Base-by-base conservation (phyloP, 192 early-diverging fungal species). In the Paraglomus occultum region DNA sequence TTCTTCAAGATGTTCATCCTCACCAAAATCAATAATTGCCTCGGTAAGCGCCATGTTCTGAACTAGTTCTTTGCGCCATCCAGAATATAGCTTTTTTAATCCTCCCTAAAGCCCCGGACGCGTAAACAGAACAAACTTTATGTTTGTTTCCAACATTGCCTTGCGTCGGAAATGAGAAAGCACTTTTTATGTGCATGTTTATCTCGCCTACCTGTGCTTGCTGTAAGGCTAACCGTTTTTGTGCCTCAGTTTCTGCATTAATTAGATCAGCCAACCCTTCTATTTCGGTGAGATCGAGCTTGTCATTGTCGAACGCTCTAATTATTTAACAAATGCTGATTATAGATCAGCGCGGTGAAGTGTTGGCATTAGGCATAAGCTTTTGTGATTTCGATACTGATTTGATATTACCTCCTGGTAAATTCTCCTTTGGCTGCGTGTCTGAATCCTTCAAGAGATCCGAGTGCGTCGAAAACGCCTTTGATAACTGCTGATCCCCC, bases 1-100 rank as follows among this genome's bases (percentile, higher is more conserved):
- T 45, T 90, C 87, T 51, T 93, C 91, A 44, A 93, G 89, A 18
- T 88, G 82, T 60, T 93, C 91, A 53, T 93, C 90, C 67, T 91
- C 91, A 51, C 88, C 83, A 79, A 93, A 93, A 46, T 93, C 91
- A 20, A 93, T 90, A 1, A 84, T 67, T 11, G 91, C 90, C 57
- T 93, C 91, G 8, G 85, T 74, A 1, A 81, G 71, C 1, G 88
- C 90, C 78, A 88, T 85, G 18, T 78, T 70, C 12, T 78, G 50
- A 31, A 93, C 82, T 6, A 91, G 58, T 58, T 80, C 62, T 20
- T 67, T 67, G 18, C 91, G 73, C 91, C 91, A 93, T 0, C 11
- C 15, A 20, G 89, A 87, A 70, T 88, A 92, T 50, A 85, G 51
- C 38, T 74, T 74, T 64, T 78, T 73, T 31, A 92, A 74, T 52